These are phyloP conservation scores for Penicillium tannophilum DNA, from an alignment of 495 filamentous ascomycete species.

Conservation along the genomic window DNA sequence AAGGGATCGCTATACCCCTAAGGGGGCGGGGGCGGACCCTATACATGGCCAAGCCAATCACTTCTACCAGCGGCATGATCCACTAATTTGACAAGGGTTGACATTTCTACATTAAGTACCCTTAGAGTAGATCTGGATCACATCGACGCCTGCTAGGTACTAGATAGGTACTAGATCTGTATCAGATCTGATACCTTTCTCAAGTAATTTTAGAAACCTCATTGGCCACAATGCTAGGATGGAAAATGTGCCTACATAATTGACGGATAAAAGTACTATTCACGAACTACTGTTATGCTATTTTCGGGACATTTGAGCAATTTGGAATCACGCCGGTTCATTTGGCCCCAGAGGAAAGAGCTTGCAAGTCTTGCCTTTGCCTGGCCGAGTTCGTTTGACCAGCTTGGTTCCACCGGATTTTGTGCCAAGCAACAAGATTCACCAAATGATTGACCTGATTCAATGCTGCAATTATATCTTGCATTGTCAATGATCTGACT, in stretches of 20 bases:
- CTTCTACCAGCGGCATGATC: not conserved
- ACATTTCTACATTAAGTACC: conserved; percentile 10
- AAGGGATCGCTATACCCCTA: not conserved
- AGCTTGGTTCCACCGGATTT: too few species aligned
- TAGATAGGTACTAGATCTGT: too few species aligned
- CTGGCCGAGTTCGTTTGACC: too few species aligned
- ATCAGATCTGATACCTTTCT: conserved; percentile 36
- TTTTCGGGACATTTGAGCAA: too few species aligned
- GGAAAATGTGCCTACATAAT: too few species aligned
- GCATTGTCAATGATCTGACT: conserved; percentile 37
- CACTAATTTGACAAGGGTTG: not conserved
- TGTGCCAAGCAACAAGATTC: too few species aligned
- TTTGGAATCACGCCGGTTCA: too few species aligned
- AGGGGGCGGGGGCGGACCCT: not conserved
- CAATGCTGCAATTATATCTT: conserved; percentile 44
- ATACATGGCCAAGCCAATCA: not conserved
- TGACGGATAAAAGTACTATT: too few species aligned
- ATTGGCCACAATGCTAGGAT: conserved; percentile 5
- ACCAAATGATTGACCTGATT: conserved; percentile 21
- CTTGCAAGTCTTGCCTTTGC: too few species aligned
- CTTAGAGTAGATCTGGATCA: conserved; percentile 31
- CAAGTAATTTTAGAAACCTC: not conserved
- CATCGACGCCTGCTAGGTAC: too few species aligned
- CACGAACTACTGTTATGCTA: too few species aligned
- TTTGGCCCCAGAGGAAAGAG: too few species aligned